Evolutionary conservation across 164 flowering plant species (phyloP).

Genomic region (Nymphaea thermarum): DNA sequence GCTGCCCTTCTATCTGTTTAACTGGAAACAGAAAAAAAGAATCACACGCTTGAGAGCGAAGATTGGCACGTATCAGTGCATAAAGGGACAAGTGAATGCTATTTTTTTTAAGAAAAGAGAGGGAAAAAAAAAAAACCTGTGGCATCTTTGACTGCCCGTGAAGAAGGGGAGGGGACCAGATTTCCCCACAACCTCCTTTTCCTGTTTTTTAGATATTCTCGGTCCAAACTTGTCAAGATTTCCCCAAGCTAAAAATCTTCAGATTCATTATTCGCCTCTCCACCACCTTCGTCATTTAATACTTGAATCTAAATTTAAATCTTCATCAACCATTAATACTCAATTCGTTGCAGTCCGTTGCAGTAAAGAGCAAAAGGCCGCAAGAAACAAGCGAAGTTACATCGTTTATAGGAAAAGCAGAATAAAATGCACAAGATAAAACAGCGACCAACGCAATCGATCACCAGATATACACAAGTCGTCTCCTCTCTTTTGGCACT

Average conservation of each 20-base stretch:
- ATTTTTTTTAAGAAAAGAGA: too few species aligned
- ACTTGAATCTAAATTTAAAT: background rate
- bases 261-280: background rate
- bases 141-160: too few species aligned
- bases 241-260: background rate
- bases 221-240: background rate
- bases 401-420: background rate
- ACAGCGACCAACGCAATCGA: background rate
- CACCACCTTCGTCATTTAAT: background rate
- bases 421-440: background rate
- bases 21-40: background rate
- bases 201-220: background rate
- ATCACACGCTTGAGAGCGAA: background rate
- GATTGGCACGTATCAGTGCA: background rate
- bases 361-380: background rate
- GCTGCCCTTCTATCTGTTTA: too few species aligned
- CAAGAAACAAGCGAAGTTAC: background rate
- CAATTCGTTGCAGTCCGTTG: background rate
- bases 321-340: background rate
- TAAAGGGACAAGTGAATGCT: background rate
- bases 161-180: background rate
- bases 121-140: too few species aligned
- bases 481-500: background rate
- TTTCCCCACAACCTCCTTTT: background rate
- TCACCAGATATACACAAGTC: background rate